Evolutionary conservation across 768 basidiomycete species (phyloP).

Genomic region (Neoboletus brunneissimus): DNA sequence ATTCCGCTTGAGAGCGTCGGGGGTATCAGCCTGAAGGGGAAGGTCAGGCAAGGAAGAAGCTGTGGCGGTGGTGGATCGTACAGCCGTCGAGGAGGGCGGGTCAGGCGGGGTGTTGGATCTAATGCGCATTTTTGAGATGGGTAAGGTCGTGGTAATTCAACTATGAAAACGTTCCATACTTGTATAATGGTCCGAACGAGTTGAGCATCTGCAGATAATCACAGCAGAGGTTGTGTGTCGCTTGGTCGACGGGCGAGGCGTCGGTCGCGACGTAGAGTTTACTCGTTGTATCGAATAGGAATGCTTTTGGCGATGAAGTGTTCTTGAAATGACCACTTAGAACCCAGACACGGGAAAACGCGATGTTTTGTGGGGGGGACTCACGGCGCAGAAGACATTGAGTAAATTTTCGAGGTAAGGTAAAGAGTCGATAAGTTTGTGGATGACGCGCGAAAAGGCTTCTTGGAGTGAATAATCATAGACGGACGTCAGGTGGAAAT

Average conservation of each 20-base stretch:
- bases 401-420: slow-evolving; percentile 86
- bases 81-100: slow-evolving; percentile 7
- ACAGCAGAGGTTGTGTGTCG: slow-evolving; percentile 84
- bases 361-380: slow-evolving; percentile 15
- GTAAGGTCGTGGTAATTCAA: background rate
- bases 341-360: background rate
- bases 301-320: slow-evolving; percentile 90
- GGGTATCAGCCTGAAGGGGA: background rate
- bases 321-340: slow-evolving; percentile 48
- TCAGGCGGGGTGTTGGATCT: slow-evolving; percentile 21
- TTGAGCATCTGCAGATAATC: slow-evolving; percentile 88
- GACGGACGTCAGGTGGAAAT: slow-evolving; percentile 89
- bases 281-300: slow-evolving; percentile 84
- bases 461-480: slow-evolving; percentile 91
- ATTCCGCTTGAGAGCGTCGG: slow-evolving; percentile 11
- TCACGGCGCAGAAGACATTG: slow-evolving; percentile 78
- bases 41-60: background rate
- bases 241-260: slow-evolving; percentile 84
- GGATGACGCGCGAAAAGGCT: slow-evolving; percentile 86
- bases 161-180: slow-evolving; percentile 40
- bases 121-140: slow-evolving; percentile 6
- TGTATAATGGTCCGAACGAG: slow-evolving; percentile 83
- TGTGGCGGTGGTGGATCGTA: slow-evolving; percentile 1
- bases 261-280: slow-evolving; percentile 93
- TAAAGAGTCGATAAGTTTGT: slow-evolving; percentile 80